Evolutionary conservation across 106 monocot genomes (phyloP).

Genomic region (Acanthochlamys bracteata): DNA sequence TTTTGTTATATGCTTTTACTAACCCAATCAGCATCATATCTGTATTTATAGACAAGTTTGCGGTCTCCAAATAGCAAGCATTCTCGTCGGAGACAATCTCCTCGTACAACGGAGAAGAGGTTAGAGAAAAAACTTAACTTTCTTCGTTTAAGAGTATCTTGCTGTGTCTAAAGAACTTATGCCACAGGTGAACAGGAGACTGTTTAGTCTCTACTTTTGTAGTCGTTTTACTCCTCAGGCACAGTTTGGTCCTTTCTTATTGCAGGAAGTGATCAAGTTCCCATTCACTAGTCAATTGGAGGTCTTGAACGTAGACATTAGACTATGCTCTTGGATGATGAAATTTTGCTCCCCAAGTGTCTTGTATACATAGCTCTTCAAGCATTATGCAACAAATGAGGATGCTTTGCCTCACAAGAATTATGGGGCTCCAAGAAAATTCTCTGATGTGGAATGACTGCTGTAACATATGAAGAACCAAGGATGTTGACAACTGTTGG

Average conservation of each 20-base stretch:
- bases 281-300: slow-evolving; percentile 7
- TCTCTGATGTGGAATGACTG: too few species aligned
- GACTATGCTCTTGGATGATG: background rate
- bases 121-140: slow-evolving; percentile 31
- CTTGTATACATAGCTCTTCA: too few species aligned
- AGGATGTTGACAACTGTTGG: too few species aligned
- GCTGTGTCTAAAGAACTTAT: slow-evolving; percentile 6
- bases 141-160: slow-evolving; percentile 12
- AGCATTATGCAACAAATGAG: too few species aligned
- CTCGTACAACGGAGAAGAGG: slow-evolving; percentile 57
- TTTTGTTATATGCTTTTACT: slow-evolving; percentile 35
- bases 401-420: too few species aligned
- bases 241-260: background rate
- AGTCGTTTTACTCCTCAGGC: background rate
- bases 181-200: slow-evolving; percentile 14
- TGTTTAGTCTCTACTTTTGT: background rate
- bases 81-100: slow-evolving; percentile 81
- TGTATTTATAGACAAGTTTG: slow-evolving; percentile 79
- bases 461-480: too few species aligned
- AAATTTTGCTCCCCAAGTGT: background rate
- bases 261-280: slow-evolving; percentile 23
- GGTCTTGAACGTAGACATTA: slow-evolving; percentile 5
- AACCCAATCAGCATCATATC: slow-evolving; percentile 57
- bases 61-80: slow-evolving; percentile 92
- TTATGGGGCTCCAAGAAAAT: too few species aligned